A percentile compares a stretch with the other conserved stretches of the same genome.
Conservation (phyloP, 768 basidiomycete species). For the Trametes cinnabarina region DNA sequence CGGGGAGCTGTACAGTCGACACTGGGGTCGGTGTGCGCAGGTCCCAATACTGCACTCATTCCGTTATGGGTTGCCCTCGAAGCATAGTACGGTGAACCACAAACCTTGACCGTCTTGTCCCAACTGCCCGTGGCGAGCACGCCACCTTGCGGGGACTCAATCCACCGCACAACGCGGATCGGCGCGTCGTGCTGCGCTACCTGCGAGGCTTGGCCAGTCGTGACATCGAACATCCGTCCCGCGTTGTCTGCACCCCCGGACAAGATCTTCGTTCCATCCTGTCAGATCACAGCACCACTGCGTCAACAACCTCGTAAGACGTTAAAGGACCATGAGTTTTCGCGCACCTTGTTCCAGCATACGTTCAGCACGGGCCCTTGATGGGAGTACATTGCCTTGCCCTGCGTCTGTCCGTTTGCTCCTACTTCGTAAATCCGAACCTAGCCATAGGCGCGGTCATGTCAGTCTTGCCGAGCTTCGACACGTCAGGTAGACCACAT, state of each 20-base stretch:
- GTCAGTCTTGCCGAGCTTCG: background rate
- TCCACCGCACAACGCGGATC: slow-evolving; percentile 78
- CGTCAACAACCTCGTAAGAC: too few species aligned
- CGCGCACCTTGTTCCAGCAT: slow-evolving; percentile 89
- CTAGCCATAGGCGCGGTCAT: slow-evolving; percentile 35
- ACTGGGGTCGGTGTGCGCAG: slow-evolving; percentile 73
- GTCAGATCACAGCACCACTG: background rate
- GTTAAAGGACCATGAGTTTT: too few species aligned
- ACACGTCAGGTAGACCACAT: background rate
- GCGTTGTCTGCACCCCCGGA: slow-evolving; percentile 96
- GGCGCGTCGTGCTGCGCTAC: slow-evolving; percentile 91
- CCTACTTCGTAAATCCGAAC: slow-evolving; percentile 92
- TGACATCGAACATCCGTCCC: slow-evolving; percentile 88
- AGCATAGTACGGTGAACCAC: too few species aligned
- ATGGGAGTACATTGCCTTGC: slow-evolving; percentile 88
- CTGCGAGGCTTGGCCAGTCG: slow-evolving; percentile 76
- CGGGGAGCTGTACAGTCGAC: slow-evolving; percentile 78
- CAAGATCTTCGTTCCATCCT: slow-evolving; percentile 90
- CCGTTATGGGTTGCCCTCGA: background rate
- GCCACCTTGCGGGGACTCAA: slow-evolving; percentile 70
- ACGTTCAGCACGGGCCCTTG: slow-evolving; percentile 87
- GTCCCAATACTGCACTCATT: slow-evolving; percentile 80
- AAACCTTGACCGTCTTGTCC: slow-evolving; percentile 97
- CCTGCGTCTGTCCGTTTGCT: slow-evolving; percentile 73
- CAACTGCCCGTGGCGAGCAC: slow-evolving; percentile 92